Percentiles rank a stretch among this genome's conserved stretches.
Evolutionary conservation across 495 filamentous ascomycete genomes (phyloP).

Genomic region (Xeromyces bisporus): DNA sequence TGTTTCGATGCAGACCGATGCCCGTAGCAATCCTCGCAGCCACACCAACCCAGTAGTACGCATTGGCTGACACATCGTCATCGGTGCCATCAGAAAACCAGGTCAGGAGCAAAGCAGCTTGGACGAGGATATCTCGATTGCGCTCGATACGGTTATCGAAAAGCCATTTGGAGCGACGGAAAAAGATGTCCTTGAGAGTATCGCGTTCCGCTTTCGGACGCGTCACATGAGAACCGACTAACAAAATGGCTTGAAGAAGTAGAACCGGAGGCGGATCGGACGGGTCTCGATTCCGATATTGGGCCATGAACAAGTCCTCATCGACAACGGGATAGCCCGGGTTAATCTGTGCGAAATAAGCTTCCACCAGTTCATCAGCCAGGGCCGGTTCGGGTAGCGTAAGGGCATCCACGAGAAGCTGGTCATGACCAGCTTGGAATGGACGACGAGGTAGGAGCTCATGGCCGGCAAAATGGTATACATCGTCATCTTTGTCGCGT

Average conservation of each 20-base stretch:
- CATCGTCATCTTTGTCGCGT: constrained; percentile 27
- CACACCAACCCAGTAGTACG: constrained; percentile 33
- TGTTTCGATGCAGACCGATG: constrained; percentile 33
- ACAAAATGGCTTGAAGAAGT: constrained; percentile 28
- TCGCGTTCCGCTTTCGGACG: constrained; percentile 25
- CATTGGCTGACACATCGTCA: constrained; percentile 32
- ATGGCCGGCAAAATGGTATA: constrained; percentile 32
- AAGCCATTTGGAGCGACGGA: constrained; percentile 30
- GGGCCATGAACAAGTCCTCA: constrained; percentile 30
- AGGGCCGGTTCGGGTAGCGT: constrained; percentile 28
- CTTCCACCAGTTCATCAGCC: constrained; percentile 30
- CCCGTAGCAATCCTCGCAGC: constrained; percentile 32
- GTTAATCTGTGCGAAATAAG: constrained; percentile 29
- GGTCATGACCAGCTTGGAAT: constrained; percentile 28
- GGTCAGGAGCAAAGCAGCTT: constrained; percentile 28
- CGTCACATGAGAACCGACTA: constrained; percentile 29
- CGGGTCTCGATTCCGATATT: constrained; percentile 30
- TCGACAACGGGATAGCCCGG: constrained; percentile 30
- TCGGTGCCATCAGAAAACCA: constrained; percentile 33
- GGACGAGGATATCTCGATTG: constrained; percentile 32
- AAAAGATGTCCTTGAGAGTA: constrained; percentile 29
- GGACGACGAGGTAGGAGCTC: constrained; percentile 30
- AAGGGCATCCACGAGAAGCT: constrained; percentile 31
- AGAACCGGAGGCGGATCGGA: constrained; percentile 28
- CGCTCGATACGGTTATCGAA: constrained; percentile 33